Evolutionary conservation across 139 green algal species (phyloP).

Genomic region (Picochlorum sp.): DNA sequence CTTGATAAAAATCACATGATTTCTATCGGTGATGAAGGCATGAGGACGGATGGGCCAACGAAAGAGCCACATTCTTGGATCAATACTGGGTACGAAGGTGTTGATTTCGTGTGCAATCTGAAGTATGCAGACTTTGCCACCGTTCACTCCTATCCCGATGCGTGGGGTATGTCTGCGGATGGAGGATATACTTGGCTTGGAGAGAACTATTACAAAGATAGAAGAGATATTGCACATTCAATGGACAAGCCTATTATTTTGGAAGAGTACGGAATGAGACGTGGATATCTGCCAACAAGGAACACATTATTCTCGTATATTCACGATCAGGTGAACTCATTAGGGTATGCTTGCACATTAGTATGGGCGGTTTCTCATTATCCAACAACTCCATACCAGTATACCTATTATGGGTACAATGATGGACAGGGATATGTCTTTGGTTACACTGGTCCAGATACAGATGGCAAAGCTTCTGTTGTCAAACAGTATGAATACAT

Average conservation of each 20-base stretch:
- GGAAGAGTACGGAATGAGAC: slow-evolving; percentile 35
- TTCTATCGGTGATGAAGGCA: slow-evolving; percentile 29
- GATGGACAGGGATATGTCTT: slow-evolving; percentile 17
- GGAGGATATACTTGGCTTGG: slow-evolving; percentile 1
- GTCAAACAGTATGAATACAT: slow-evolving; percentile 6
- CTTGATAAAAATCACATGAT: slow-evolving; percentile 33
- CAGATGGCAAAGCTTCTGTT: slow-evolving; percentile 7
- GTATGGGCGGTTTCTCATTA: slow-evolving; percentile 10
- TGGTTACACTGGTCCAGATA: slow-evolving; percentile 1
- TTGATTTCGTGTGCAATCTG: slow-evolving; percentile 30
- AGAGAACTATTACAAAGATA: slow-evolving; percentile 11
- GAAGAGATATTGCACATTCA: slow-evolving; percentile 20
- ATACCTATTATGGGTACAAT: background rate
- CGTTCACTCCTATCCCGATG: slow-evolving; percentile 35
- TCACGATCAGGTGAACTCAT: background rate
- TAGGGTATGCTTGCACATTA: slow-evolving; percentile 11
- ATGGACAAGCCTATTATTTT: slow-evolving; percentile 35
- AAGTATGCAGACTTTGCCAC: slow-evolving; percentile 23
- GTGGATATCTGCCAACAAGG: slow-evolving; percentile 8
- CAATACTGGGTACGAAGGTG: slow-evolving; percentile 21
- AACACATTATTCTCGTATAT: slow-evolving; percentile 7
- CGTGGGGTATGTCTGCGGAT: slow-evolving; percentile 14
- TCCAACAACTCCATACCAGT: background rate
- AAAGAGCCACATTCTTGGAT: slow-evolving; percentile 12
- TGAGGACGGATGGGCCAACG: slow-evolving; percentile 11